Base-by-base conservation (phyloP, 2,329 filamentous ascomycete genomes). In the Fusarium nurragi region DNA sequence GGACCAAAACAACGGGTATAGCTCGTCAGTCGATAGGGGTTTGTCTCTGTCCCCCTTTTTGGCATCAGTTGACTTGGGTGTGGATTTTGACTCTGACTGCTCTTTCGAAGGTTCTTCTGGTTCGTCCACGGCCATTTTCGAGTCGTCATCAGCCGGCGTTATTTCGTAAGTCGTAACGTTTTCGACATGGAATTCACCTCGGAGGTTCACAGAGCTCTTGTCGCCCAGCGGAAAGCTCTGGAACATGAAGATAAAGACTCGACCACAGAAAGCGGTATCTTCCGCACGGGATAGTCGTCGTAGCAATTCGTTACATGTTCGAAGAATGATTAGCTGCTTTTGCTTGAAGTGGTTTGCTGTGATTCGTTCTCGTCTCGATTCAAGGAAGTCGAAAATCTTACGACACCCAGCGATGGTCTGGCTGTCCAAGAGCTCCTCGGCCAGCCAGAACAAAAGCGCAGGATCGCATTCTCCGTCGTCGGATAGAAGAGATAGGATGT, bases 161-260 rank as follows among this genome's bases (percentile, higher is more conserved):
- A 81, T 78, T 30, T 88, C 84, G 72, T 97, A 99, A 0, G 86
- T 88, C 2, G 96, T 99, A 53, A 94, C 87, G 81, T 99, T 99
- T 72, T 98, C 95, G 23, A 91, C 88, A 73, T 99, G 95, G 69
- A 95, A 99, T 79, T 98, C 94, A 69, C 95, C 95, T 48, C 95
- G 88, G 36, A 98, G 83, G 73, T 99, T 99, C 46, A 99, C 95
- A 1, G 95, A 97, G 75, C 95, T 98, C 75, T 94, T 95, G 77
- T 99, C 96, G 28, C 94, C 94, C 0, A 99, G 83, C 2, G 95
- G 95, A 73, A 99, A 98, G 76, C 93, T 97, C 76, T 99, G 95
- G 77, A 98, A 99, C 74, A 99, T 87, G 77, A 97, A 99, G 65
- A 99, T 97, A 77, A 98, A 98, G 23, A 99, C 95, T 36, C 95